These are phyloP conservation scores for Zasmidium cellare DNA, from an alignment of 2,329 filamentous ascomycete genomes.

Conservation along the genomic window DNA sequence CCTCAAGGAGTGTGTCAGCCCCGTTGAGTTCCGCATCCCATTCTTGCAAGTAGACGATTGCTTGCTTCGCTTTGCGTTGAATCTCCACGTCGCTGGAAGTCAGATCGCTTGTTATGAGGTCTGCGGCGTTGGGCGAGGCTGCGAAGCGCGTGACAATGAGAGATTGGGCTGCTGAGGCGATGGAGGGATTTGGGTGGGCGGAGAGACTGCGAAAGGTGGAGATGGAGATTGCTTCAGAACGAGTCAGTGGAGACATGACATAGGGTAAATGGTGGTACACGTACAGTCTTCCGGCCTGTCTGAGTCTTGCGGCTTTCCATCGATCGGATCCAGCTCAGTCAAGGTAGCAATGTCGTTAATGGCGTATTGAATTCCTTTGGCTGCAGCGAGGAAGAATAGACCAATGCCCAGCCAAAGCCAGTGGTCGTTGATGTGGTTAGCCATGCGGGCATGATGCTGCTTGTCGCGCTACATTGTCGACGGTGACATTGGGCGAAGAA, in stretches of 20 bases:
- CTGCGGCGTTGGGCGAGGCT: conserved; percentile 12
- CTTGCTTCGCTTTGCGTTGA: conserved; percentile 17
- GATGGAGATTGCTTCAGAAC: conserved; percentile 39
- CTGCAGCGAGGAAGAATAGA: conserved; percentile 59
- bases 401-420: conserved; percentile 50
- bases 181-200: conserved; percentile 43
- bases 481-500: neutral
- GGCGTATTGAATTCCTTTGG: conserved; percentile 58
- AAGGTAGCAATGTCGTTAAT: conserved; percentile 63
- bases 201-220: conserved; percentile 43
- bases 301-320: conserved; percentile 75
- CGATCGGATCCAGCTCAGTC: conserved; percentile 65
- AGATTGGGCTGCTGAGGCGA: conserved; percentile 38
- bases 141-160: conserved; percentile 29
- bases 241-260: neutral
- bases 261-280: neutral
- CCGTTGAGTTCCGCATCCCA: conserved; percentile 26
- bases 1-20: conserved; percentile 1
- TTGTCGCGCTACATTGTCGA: neutral
- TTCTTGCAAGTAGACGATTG: conserved; percentile 23
- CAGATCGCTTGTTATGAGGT: conserved; percentile 19
- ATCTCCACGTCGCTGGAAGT: conserved; percentile 13
- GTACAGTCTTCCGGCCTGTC: conserved; percentile 33
- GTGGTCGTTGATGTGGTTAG: conserved; percentile 35
- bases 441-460: conserved; percentile 8